A percentile compares a stretch with the other conserved stretches of the same genome.
Conservation (phyloP, 2,329 filamentous ascomycete species). For the Escovopsis sp. region DNA sequence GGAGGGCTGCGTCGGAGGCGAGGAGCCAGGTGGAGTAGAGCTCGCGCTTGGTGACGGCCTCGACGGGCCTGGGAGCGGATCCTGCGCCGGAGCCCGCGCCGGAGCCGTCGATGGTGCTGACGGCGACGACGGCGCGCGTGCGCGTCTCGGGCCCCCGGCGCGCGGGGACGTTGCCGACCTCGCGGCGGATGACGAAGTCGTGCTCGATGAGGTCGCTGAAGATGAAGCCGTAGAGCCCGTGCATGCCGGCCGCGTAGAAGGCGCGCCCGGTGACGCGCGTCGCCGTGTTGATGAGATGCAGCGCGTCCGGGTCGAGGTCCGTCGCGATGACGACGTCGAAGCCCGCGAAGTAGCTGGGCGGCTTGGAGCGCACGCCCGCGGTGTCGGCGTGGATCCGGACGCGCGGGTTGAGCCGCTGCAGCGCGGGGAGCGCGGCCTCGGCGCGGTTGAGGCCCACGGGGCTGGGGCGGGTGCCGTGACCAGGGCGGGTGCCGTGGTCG, state of each 20-base stretch:
- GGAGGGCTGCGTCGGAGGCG: constrained; percentile 60
- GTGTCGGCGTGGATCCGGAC: constrained; percentile 62
- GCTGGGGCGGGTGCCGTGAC: constrained; percentile 26
- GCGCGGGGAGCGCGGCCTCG: constrained; percentile 58
- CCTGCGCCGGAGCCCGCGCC: too few species aligned
- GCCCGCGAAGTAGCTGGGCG: constrained; percentile 56
- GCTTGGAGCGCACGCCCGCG: constrained; percentile 50
- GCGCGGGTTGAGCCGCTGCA: constrained; percentile 79
- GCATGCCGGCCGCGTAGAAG: constrained; percentile 78
- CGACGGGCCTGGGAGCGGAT: constrained; percentile 47
- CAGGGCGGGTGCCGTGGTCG: too few species aligned
- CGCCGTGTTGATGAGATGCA: constrained; percentile 71
- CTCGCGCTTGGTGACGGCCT: constrained; percentile 85
- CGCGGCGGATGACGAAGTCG: constrained; percentile 76
- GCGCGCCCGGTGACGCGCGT: constrained; percentile 63
- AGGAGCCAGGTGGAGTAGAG: constrained; percentile 77
- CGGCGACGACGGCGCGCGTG: constrained; percentile 60
- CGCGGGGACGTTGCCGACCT: constrained; percentile 60
- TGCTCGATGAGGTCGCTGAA: constrained; percentile 89
- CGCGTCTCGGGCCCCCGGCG: constrained; percentile 50
- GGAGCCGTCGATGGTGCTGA: constrained; percentile 51
- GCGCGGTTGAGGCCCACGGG: constrained; percentile 74
- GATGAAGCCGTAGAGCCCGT: constrained; percentile 88
- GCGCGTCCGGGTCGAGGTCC: constrained; percentile 61
- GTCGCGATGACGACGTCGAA: constrained; percentile 87